phyloP scores from a whole-genome alignment of 192 early-diverging fungal species.

The Phlyctochytrium planicorne region DNA sequence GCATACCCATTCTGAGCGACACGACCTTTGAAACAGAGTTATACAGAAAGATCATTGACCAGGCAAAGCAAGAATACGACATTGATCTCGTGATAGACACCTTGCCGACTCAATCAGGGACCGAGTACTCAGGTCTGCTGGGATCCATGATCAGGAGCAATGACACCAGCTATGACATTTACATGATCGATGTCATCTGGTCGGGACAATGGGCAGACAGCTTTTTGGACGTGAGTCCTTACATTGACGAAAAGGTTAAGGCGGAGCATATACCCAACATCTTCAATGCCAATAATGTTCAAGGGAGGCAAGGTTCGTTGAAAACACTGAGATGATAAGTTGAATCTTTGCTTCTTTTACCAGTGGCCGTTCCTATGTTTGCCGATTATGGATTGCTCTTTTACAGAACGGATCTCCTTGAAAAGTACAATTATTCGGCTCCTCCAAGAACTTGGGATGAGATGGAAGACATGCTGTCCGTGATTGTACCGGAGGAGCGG shows the following conservation, averaged over 20 bases:
- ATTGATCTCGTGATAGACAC: background rate
- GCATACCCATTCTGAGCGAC: background rate
- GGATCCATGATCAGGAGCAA: background rate
- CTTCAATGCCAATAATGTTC: background rate
- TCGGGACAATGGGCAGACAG: background rate
- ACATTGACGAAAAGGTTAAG: background rate
- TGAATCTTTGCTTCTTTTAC: no score
- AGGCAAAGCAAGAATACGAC: background rate
- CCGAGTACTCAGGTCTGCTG: background rate
- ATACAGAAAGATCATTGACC: background rate
- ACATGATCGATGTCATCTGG: constrained; percentile 11
- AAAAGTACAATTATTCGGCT: background rate
- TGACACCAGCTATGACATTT: background rate
- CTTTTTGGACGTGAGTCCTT: constrained; percentile 2
- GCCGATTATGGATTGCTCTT: constrained; percentile 1
- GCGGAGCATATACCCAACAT: background rate
- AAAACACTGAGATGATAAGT: background rate
- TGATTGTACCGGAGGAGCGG: constrained; percentile 13
- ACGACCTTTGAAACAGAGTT: background rate
- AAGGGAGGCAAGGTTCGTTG: background rate
- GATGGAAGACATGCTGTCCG: constrained; percentile 19
- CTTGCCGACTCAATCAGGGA: background rate
- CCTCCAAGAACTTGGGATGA: constrained; percentile 31
- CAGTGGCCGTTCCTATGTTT: constrained; percentile 10
- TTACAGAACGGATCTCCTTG: constrained; percentile 6